Conservation (phyloP, 106 monocot species). For the Platanthera guangdongensis region DNA sequence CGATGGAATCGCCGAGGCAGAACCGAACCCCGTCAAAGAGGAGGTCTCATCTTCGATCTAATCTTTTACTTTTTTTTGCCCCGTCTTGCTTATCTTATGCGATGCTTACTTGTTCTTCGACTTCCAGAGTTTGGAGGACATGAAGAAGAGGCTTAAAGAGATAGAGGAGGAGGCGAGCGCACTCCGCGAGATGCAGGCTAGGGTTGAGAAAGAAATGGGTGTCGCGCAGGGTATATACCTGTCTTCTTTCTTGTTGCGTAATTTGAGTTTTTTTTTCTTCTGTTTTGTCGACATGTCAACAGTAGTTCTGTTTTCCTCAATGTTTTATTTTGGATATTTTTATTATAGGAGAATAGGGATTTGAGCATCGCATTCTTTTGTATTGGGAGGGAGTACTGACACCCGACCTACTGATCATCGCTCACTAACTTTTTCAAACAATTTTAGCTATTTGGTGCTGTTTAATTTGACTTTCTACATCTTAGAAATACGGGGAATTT, state of each 20-base stretch:
- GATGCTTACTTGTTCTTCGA: not conserved
- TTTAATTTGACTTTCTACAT: not conserved
- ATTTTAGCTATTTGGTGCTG: not conserved
- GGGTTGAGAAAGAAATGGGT: conserved; percentile 83
- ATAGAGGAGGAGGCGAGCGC: conserved; percentile 86
- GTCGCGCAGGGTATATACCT: not conserved
- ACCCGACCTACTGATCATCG: not conserved
- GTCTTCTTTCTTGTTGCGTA: not conserved
- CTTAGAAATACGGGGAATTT: not conserved
- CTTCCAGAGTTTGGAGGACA: conserved; percentile 66
- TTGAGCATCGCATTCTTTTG: not conserved
- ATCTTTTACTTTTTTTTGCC: not conserved
- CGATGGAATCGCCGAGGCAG: not conserved
- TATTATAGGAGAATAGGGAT: not conserved
- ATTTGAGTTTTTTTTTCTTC: not conserved
- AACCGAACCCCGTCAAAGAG: not conserved
- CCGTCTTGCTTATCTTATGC: not conserved
- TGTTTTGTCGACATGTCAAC: not conserved
- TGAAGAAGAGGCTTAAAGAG: conserved; percentile 82
- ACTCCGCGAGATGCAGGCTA: conserved; percentile 88
- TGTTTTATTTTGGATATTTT: not conserved
- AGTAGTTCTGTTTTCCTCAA: not conserved
- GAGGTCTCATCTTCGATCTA: not conserved
- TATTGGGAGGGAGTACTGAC: not conserved
- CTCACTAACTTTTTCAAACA: not conserved